Evolutionary conservation across 148 eudicot genomes (phyloP), one percentile per base, ranked within the genome.

Genomic region (Linanthus parryae): DNA sequence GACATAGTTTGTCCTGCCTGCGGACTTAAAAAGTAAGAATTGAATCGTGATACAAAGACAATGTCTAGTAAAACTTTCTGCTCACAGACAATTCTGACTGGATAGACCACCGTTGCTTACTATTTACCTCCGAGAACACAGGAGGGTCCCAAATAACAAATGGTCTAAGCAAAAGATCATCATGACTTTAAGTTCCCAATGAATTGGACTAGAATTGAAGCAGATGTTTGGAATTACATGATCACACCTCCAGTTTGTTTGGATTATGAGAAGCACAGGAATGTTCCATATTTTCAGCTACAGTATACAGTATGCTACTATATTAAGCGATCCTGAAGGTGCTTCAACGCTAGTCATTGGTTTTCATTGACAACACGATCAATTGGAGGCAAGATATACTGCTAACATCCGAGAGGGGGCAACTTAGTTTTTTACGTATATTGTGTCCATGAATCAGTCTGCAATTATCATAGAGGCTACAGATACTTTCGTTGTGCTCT

Each of bases 1-100:
- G 15, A 66, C 55, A 33, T 33, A 58, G 61, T 91, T 91, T 22
- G 82, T 86, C 68, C 97, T 74, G 2, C 97, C 95, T 85, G 69
- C 9, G 35, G 28, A 21, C 54, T 26, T n/a, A 38, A 46, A 54
- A 42, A 14, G 16, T 30, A 41, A 31, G 18, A 29, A 26, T 11
- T 4, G 30, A 8, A 56, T 10, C 15, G 28, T 7, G 31, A 11
- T 24, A 4, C 8, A 40, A 4, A 27, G 11, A 20, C 11, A 8
- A 26, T 38, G 17, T 54, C 26, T 13, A 36, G 33, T 19, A 27
- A 2, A 14, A 17, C 7, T 31, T 31, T 10, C 10, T 10, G 15
- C 24, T 24, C 4, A 13, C 16, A 25, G 26, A 25, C 29, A 27
- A 20, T 8, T 9, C n/a, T 9, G 13, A 8, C n/a, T 9, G 3